Evolutionary conservation across 768 basidiomycete species (phyloP).

Genomic region (Tulasnella sp.): DNA sequence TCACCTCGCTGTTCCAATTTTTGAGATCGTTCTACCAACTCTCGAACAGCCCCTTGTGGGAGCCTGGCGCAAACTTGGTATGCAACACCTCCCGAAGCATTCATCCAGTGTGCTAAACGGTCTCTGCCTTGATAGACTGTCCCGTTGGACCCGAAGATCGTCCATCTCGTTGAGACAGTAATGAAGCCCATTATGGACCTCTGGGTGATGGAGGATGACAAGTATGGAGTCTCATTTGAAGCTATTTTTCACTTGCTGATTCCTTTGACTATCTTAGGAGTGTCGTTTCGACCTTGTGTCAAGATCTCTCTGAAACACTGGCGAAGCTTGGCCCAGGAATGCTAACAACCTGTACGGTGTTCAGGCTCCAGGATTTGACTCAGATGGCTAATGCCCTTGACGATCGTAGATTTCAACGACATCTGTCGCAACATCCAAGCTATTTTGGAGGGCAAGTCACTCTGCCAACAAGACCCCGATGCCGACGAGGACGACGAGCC

Average conservation of each 20-base stretch:
- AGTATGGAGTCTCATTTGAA: conserved; percentile 45
- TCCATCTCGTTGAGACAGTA: conserved; percentile 64
- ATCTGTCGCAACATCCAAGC: conserved; percentile 74
- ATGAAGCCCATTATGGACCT: conserved; percentile 69
- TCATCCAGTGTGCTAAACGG: not conserved
- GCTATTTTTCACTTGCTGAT: conserved; percentile 6
- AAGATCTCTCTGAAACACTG: conserved; percentile 82
- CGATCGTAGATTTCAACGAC: conserved; percentile 40
- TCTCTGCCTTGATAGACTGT: conserved; percentile 24
- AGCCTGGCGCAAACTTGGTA: conserved; percentile 55
- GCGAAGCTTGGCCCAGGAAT: conserved; percentile 85
- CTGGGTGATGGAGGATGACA: conserved; percentile 93
- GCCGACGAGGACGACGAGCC: conserved; percentile 79
- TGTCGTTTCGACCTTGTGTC: conserved; percentile 79
- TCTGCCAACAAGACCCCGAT: conserved; percentile 94
- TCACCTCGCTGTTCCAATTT: conserved; percentile 77
- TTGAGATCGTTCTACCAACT: conserved; percentile 87
- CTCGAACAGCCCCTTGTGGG: conserved; percentile 72
- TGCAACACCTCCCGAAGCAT: conserved; percentile 22
- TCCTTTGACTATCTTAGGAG: conserved; percentile 37
- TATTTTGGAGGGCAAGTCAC: conserved; percentile 85
- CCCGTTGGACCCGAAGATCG: conserved; percentile 56
- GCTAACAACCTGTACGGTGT: conserved; percentile 56
- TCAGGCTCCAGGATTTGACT: conserved; percentile 18
- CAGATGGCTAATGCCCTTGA: not conserved